Evolutionary conservation across 768 basidiomycete genomes (phyloP).

Genomic region (Jaapia argillacea): DNA sequence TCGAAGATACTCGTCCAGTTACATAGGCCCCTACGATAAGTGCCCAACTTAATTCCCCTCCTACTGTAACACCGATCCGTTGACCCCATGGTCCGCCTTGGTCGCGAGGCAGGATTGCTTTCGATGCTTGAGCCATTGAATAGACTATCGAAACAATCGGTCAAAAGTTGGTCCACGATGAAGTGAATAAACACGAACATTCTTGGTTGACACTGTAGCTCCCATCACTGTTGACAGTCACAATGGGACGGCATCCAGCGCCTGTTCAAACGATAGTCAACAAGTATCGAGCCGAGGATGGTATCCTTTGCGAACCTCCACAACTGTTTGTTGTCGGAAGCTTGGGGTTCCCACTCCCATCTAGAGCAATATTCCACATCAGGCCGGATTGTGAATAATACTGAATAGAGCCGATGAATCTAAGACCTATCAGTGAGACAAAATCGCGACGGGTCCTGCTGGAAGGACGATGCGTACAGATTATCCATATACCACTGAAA

Average conservation of each 20-base stretch:
- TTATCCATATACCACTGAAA: conserved; percentile 64
- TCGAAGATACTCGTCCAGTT: conserved; percentile 39
- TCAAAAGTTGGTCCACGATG: neutral
- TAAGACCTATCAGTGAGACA: no score
- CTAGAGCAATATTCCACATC: conserved; percentile 72
- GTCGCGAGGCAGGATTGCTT: conserved; percentile 64
- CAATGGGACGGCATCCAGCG: conserved; percentile 55
- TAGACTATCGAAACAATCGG: conserved; percentile 36
- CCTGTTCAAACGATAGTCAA: no score
- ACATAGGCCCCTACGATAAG: conserved; percentile 60
- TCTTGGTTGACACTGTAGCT: conserved; percentile 64
- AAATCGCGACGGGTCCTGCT: no score
- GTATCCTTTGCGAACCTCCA: no score
- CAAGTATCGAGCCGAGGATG: no score
- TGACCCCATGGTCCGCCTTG: conserved; percentile 56
- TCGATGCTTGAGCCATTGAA: conserved; percentile 65
- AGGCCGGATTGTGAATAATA: conserved; percentile 37
- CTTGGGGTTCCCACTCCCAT: conserved; percentile 51
- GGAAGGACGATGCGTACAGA: conserved; percentile 33
- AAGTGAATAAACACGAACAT: conserved; percentile 30
- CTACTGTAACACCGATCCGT: conserved; percentile 54
- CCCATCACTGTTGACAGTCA: conserved; percentile 54
- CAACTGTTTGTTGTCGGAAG: conserved; percentile 59
- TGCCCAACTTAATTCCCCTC: conserved; percentile 44
- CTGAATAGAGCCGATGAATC: conserved; percentile 32